Evolutionary conservation across 352 stramenopile genomes (phyloP).

Genomic region (Globisporangium canariense): DNA sequence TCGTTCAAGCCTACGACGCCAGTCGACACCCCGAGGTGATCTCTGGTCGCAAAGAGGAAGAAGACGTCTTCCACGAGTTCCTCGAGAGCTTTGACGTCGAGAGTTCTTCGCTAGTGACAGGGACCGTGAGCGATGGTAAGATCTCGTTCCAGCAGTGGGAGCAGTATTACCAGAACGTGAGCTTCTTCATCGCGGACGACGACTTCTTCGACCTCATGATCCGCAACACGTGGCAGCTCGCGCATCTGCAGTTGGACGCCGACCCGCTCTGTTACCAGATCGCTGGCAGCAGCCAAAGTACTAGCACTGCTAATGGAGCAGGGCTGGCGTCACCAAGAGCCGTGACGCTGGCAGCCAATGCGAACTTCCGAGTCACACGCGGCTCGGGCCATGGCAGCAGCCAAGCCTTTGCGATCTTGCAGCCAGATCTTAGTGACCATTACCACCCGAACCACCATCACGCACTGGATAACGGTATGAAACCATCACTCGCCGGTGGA

Average conservation of each 20-base stretch:
- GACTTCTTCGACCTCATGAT: conserved; percentile 90
- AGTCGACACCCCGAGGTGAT: conserved; percentile 75
- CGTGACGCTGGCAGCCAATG: background rate
- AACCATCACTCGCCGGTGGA: conserved; percentile 3
- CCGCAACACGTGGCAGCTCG: conserved; percentile 81
- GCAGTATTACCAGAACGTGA: conserved; percentile 90
- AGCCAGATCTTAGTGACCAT: conserved; percentile 52
- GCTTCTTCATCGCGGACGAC: conserved; percentile 82
- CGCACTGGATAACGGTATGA: background rate
- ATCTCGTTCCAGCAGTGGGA: conserved; percentile 54
- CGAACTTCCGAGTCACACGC: conserved; percentile 19
- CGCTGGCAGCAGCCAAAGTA: no score
- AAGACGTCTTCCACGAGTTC: conserved; percentile 73
- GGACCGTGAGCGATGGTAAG: conserved; percentile 16
- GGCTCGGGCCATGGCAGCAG: conserved; percentile 46
- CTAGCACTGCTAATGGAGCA: background rate
- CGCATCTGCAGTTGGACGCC: conserved; percentile 9
- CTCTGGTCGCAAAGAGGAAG: conserved; percentile 42
- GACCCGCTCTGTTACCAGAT: background rate
- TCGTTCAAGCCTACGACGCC: conserved; percentile 68
- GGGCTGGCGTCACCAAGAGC: background rate
- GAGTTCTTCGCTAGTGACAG: conserved; percentile 9
- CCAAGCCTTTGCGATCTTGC: conserved; percentile 58
- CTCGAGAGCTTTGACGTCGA: conserved; percentile 73
- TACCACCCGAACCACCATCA: conserved; percentile 21